Evolutionary conservation across 805 yeast species (phyloP).

Genomic region (Dipodascus albidus): DNA sequence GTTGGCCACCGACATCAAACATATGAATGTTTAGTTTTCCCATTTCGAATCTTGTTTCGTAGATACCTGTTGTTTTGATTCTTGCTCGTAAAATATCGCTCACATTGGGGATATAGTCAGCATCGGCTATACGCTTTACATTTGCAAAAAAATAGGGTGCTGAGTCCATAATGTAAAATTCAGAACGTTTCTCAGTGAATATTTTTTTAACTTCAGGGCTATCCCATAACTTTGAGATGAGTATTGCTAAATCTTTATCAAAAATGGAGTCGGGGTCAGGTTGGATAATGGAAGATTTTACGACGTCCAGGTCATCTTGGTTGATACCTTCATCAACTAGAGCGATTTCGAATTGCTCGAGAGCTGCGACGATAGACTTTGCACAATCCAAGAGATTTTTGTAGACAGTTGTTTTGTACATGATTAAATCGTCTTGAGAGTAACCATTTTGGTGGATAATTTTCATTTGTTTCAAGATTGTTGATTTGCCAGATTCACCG

Average conservation of each 20-base stretch:
- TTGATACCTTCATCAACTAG: slow-evolving; percentile 20
- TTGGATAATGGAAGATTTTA: slow-evolving; percentile 34
- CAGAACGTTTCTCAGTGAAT: slow-evolving; percentile 37
- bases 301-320: slow-evolving; percentile 29
- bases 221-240: slow-evolving; percentile 41
- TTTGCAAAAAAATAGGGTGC: slow-evolving; percentile 59
- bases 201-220: slow-evolving; percentile 51
- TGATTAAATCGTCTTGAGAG: slow-evolving; percentile 55
- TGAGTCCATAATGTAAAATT: slow-evolving; percentile 77
- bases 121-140: slow-evolving; percentile 45
- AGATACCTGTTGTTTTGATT: slow-evolving; percentile 87
- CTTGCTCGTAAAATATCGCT: slow-evolving; percentile 78
- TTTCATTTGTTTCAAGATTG: slow-evolving; percentile 73
- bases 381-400: slow-evolving; percentile 71
- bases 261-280: slow-evolving; percentile 42
- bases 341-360: slow-evolving; percentile 34
- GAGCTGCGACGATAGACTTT: slow-evolving; percentile 56
- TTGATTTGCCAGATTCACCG: slow-evolving; percentile 78
- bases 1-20: slow-evolving; percentile 90
- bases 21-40: slow-evolving; percentile 54
- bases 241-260: slow-evolving; percentile 37
- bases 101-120: slow-evolving; percentile 57
- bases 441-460: slow-evolving; percentile 66
- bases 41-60: slow-evolving; percentile 69
- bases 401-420: slow-evolving; percentile 69